Conservation (phyloP, 352 stramenopile species). For the Phytophthora podocarpi region DNA sequence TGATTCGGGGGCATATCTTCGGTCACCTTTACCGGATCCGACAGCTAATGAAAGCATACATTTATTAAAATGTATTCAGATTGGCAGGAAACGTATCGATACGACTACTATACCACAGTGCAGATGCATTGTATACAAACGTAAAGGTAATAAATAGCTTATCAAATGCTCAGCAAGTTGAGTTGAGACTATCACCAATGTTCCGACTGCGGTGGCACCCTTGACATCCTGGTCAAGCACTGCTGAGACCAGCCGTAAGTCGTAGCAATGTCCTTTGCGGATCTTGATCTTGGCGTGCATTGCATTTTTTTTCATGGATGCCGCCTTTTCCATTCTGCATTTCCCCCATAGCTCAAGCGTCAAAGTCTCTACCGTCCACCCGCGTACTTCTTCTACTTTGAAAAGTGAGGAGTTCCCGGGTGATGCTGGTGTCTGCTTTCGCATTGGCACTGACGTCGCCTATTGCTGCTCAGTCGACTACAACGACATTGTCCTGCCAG, state of each 20-base stretch:
- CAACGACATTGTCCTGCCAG: neutral
- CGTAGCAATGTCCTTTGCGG: slow-evolving; percentile 2
- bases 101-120: too few species aligned
- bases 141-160: too few species aligned
- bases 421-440: slow-evolving; percentile 1
- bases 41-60: too few species aligned
- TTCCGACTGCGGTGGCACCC: neutral
- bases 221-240: slow-evolving; percentile 2
- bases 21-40: slow-evolving; percentile 2
- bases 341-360: neutral
- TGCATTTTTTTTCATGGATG: neutral
- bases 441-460: slow-evolving; percentile 4
- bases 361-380: slow-evolving; percentile 6
- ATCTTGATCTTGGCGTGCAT: neutral
- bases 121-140: too few species aligned
- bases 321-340: slow-evolving; percentile 17
- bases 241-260: neutral
- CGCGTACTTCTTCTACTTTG: slow-evolving; percentile 1
- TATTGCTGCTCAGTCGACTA: slow-evolving; percentile 1
- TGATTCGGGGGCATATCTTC: slow-evolving; percentile 8
- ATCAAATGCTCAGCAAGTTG: too few species aligned
- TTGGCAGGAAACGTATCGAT: too few species aligned
- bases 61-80: too few species aligned
- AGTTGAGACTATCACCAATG: neutral
- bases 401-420: slow-evolving; percentile 10